Base-by-base conservation (phyloP, 345 rosid species). In the Sonneratia alba region DNA sequence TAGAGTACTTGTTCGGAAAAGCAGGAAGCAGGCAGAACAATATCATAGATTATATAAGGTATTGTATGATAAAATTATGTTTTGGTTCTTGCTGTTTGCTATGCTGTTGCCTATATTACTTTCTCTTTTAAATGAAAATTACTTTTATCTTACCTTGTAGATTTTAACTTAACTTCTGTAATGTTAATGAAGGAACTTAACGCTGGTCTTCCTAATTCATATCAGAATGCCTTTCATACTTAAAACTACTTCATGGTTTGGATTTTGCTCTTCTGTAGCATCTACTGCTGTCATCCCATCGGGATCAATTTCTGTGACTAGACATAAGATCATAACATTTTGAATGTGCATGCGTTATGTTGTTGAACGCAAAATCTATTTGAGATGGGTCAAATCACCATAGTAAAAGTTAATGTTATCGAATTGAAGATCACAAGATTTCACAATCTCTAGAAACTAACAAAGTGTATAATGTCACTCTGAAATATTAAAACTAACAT, bases 21-120 rank as follows among this genome's bases (percentile, higher is more conserved):
- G 98, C 73, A 85, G 96, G 91, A 91, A 93, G 78, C 97, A 90
- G 77, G 94, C 97, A 11, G 97, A 88, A 75, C 96, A 92, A 73
- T 92, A 92, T 78, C 91, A 88, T 73, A 78, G 87, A 13, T 74
- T 92, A 69, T 92, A 92, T 79, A 90, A 90, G 83, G 97, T 89
- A 86, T 72, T n/a, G 2, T 45, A 42, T 2, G 12, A 38, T 38
- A 4, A 19, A 18, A 3, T 18, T 53, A n/a, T 57, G 63, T 7
- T n/a, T 62, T 62, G 16, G 38, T 34, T 27, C 36, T 68, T 42
- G 49, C 18, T 43, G 56, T 19, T 27, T 62, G 2, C 13, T 34
- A 15, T 34, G 3, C 1, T 59, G 38, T 8, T 32, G 13, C 37
- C 66, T 34, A 1, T 32, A 62, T 32, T 27, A 12, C 19, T 2